Base-by-base conservation (phyloP, 139 green algal genomes). In the Chlorella sorokiniana region DNA sequence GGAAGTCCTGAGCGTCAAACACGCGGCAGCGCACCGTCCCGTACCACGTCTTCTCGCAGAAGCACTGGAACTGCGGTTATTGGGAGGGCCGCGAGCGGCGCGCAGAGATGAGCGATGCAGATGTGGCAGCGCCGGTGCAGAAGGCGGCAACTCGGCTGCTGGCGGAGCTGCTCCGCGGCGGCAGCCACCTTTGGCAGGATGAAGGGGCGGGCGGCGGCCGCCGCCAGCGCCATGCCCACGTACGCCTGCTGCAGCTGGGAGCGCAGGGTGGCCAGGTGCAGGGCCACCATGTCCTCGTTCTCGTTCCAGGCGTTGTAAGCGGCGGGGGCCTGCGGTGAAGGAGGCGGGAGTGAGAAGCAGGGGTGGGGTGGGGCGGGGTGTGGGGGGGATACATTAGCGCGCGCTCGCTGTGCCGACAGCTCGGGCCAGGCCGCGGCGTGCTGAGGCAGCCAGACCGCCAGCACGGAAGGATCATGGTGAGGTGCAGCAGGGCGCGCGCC, bases 31-130 rank as follows among this genome's bases (percentile, higher is more conserved):
- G 61, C 25, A 69, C 37, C 3, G 71, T 69, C 31, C 56, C 70
- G 70, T 87, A 82, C 83, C 83, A 90, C 59, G 83, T 90, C 48
- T 84, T 82, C 56, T 82, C 74, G 83, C 86, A 90, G 79, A 82
- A 88, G 76, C 86, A 90, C 22, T 68, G 56, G 64, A 90, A 83
- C 86, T 90, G 81, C 68, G 64, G 3, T 35, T 8, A 2, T 5
- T 3, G 45, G 45, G 0, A n/a, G 14, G 20, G 45, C 4, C 4
- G 6, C 1, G 22, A 44, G 31, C 3, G 31, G 62, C 3, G 31
- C 9, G 20, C 4, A 23, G 31, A 59, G 14, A 59, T 59, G 48
- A 59, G 16, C 11, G 48, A 59, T 59, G 16, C 48, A 59, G 48
- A 11, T 25, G 14, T 16, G 16, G 48, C 48, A n/a, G 22, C 61